Percentiles rank a stretch among this genome's conserved stretches.
These are phyloP conservation scores for Scheffersomyces illinoinensis DNA, from an alignment of 1,139 yeast genomes.

Conservation along the genomic window DNA sequence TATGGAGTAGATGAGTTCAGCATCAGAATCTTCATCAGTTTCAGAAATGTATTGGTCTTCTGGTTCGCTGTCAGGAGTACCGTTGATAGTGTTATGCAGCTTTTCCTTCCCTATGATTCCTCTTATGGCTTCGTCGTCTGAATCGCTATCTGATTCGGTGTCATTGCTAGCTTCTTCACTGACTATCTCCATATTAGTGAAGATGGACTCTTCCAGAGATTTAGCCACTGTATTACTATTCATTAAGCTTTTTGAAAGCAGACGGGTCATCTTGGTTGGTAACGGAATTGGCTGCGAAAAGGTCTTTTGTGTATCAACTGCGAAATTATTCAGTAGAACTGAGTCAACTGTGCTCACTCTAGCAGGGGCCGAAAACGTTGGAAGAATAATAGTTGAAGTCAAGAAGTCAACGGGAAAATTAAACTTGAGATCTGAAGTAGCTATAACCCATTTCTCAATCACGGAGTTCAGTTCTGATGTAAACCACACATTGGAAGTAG, in stretches of 20 bases:
- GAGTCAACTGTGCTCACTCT: background rate
- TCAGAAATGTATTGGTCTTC: background rate
- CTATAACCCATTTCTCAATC: slow-evolving; percentile 49
- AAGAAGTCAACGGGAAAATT: slow-evolving; percentile 36
- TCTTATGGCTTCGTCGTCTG: slow-evolving; percentile 24
- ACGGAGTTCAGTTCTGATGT: slow-evolving; percentile 26
- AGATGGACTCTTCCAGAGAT: background rate
- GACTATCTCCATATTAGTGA: background rate
- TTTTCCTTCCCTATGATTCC: background rate
- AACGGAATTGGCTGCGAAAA: background rate
- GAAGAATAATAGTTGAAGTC: slow-evolving; percentile 35
- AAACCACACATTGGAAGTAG: slow-evolving; percentile 13
- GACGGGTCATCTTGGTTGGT: background rate
- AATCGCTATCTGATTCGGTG: background rate
- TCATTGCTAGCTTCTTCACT: background rate
- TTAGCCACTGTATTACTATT: background rate
- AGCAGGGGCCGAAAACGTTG: slow-evolving; percentile 3
- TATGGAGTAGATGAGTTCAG: slow-evolving; percentile 4
- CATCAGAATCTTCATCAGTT: slow-evolving; percentile 7
- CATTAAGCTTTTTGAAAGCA: background rate
- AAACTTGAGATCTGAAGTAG: slow-evolving; percentile 34
- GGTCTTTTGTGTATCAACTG: background rate
- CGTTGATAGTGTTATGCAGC: background rate
- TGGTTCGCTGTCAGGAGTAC: background rate
- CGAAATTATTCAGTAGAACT: background rate